Evolutionary conservation across 805 yeast species (phyloP).

Genomic region (Metschnikowia kofuensis): DNA sequence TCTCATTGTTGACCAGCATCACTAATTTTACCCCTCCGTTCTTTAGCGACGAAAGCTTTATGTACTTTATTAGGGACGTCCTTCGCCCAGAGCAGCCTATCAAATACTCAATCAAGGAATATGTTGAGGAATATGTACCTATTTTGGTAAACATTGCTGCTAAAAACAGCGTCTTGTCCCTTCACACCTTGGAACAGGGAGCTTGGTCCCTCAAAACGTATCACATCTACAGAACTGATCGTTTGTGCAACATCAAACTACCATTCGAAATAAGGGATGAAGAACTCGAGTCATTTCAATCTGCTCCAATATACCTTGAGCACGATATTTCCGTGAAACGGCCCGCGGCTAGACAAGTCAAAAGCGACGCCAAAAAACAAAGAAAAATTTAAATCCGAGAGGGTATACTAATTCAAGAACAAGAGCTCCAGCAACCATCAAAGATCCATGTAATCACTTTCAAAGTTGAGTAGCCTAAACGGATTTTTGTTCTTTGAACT

Average conservation of each 20-base stretch:
- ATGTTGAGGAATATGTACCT: conserved; percentile 32
- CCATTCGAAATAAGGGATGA: conserved; percentile 19
- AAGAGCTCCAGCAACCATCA: no score
- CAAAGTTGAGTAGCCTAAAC: conserved; percentile 37
- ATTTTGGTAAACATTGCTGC: conserved; percentile 5
- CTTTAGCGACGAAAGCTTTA: conserved; percentile 48
- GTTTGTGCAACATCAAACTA: conserved; percentile 23
- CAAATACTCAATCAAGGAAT: conserved; percentile 43
- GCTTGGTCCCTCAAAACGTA: conserved; percentile 38
- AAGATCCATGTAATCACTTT: conserved; percentile 26
- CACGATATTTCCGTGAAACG: not conserved
- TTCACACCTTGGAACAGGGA: conserved; percentile 27
- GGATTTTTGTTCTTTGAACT: conserved; percentile 31
- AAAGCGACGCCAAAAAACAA: no score
- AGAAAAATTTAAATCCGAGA: no score
- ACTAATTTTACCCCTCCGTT: conserved; percentile 38
- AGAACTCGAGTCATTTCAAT: conserved; percentile 4
- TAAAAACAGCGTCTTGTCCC: not conserved
- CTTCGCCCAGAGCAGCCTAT: conserved; percentile 27
- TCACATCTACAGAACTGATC: conserved; percentile 23
- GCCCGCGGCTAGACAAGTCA: not conserved
- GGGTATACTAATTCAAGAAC: no score
- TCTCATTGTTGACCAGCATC: conserved; percentile 30
- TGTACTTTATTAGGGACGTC: conserved; percentile 29
- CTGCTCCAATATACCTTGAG: not conserved